Evolutionary conservation across 2,329 filamentous ascomycete species (phyloP).

Genomic region (Neodidymelliopsis sp.): DNA sequence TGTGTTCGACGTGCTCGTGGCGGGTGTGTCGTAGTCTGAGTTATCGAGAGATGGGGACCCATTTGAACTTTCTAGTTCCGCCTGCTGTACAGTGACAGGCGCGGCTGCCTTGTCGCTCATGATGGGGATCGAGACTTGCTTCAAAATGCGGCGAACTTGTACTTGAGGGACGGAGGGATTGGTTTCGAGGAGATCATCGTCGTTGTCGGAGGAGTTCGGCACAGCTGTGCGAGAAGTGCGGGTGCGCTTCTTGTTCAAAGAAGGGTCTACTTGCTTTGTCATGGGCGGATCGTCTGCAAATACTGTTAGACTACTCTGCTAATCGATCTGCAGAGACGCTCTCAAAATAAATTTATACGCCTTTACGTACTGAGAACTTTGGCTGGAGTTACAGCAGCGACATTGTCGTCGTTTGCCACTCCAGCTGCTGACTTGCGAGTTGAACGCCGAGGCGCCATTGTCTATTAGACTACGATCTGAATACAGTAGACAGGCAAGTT

Average conservation of each 20-base stretch:
- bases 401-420: conserved; percentile 16
- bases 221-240: conserved; percentile 37
- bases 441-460: conserved; percentile 37
- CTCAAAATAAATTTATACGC: neutral
- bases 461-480: neutral
- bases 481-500: neutral
- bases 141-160: conserved; percentile 37
- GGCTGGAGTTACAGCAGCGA: conserved; percentile 5
- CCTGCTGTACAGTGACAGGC: conserved; percentile 16
- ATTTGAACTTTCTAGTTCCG: conserved; percentile 35
- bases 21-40: conserved; percentile 67
- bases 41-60: conserved; percentile 45
- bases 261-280: conserved; percentile 2
- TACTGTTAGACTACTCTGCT: neutral
- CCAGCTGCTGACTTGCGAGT: conserved; percentile 31
- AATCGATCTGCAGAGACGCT: neutral
- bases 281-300: conserved; percentile 9
- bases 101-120: conserved; percentile 29
- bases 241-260: conserved; percentile 23
- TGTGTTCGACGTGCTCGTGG: conserved; percentile 65
- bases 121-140: conserved; percentile 42
- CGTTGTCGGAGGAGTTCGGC: conserved; percentile 44
- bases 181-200: conserved; percentile 29
- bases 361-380: conserved; percentile 3
- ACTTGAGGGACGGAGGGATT: conserved; percentile 10